These are phyloP conservation scores for Beta corolliflora DNA, from an alignment of 179 eudicot genomes.

Conservation along the genomic window DNA sequence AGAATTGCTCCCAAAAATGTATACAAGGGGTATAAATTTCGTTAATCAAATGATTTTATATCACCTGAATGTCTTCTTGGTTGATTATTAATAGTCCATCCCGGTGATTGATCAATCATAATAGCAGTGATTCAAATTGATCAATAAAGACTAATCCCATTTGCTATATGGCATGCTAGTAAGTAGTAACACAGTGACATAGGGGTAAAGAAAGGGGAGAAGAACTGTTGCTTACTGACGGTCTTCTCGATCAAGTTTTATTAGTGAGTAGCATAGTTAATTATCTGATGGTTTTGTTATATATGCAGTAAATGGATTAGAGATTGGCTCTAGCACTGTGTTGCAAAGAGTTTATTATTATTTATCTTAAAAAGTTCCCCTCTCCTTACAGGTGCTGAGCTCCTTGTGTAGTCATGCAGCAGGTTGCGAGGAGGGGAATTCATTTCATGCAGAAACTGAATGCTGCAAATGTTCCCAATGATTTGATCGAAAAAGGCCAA, in stretches of 20 bases:
- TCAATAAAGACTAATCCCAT: neutral
- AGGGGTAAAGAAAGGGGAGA: neutral
- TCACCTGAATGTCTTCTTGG: neutral
- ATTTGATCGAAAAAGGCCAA: slow-evolving; percentile 78
- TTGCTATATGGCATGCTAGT: neutral
- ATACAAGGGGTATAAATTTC: too few species aligned
- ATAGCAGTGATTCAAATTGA: neutral
- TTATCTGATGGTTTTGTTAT: neutral
- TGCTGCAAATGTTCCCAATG: slow-evolving; percentile 70
- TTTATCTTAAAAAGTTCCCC: neutral
- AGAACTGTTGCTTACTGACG: neutral
- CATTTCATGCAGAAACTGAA: slow-evolving; percentile 63
- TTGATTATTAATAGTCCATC: neutral
- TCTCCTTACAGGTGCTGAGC: neutral
- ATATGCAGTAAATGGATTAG: neutral
- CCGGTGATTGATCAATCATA: neutral
- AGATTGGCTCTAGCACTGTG: neutral
- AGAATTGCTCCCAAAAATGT: neutral
- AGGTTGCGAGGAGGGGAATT: slow-evolving; percentile 62
- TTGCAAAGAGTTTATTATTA: neutral
- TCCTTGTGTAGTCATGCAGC: slow-evolving; percentile 47
- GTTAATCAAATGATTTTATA: neutral
- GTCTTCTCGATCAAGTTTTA: neutral
- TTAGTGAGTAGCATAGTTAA: neutral
- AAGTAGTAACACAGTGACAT: too few species aligned